Conservation (phyloP, 305 asterid genomes). For the Ilex paraguariensis region DNA sequence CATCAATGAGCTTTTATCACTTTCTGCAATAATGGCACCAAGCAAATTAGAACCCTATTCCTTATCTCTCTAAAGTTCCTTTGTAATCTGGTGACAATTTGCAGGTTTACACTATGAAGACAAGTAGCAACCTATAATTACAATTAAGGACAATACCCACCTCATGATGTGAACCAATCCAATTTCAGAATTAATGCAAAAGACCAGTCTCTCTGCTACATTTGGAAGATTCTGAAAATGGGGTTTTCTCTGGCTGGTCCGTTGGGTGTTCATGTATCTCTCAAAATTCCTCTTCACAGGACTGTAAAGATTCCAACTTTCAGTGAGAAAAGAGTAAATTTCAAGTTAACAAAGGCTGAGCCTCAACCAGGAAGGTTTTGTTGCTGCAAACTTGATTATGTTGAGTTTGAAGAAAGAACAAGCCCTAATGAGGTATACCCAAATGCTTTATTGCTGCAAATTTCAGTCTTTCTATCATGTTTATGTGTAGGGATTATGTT, state of each 20-base stretch:
- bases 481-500: neutral
- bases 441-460: neutral
- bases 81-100: too few relatives aligned
- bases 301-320: slow-evolving; percentile 7
- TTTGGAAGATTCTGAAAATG: slow-evolving; percentile 23
- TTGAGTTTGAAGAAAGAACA: slow-evolving; percentile 60
- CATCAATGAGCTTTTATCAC: too few relatives aligned
- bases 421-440: slow-evolving; percentile 67
- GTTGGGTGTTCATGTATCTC: slow-evolving; percentile 13
- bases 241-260: slow-evolving; percentile 27
- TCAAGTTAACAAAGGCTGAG: slow-evolving; percentile 24
- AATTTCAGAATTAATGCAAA: too few relatives aligned
- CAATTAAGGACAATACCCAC: too few relatives aligned
- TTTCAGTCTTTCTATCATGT: neutral
- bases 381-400: slow-evolving; percentile 42
- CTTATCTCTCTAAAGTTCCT: too few relatives aligned
- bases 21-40: too few relatives aligned
- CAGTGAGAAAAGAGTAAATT: slow-evolving; percentile 14
- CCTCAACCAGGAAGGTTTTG: slow-evolving; percentile 21
- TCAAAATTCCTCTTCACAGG: slow-evolving; percentile 8
- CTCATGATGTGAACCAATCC: too few relatives aligned
- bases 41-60: too few relatives aligned
- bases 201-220: too few relatives aligned
- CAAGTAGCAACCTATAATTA: too few relatives aligned
- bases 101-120: too few relatives aligned